phyloP scores from a whole-genome alignment of 345 rosid genomes.

The Eutrema heterophyllum region DNA sequence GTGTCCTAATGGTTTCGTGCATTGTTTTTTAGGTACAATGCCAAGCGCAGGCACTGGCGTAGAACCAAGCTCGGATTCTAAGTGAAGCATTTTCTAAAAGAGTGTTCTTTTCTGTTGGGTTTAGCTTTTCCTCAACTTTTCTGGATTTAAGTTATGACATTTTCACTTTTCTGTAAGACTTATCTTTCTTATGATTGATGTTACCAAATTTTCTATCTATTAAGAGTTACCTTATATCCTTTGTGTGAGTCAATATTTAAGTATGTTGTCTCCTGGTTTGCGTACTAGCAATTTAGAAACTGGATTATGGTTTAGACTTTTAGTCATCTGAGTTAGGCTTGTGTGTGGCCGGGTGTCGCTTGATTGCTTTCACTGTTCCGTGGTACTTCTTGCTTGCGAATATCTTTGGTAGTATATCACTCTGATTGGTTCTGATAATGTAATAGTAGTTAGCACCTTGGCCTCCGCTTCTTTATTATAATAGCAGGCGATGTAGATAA shows the following conservation, averaged over 20 bases:
- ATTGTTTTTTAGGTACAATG: conserved; percentile 45
- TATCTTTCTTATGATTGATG: neutral
- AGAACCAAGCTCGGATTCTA: conserved; percentile 60
- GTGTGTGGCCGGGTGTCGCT: neutral
- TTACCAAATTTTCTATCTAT: neutral
- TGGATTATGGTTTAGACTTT: neutral
- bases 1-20: neutral
- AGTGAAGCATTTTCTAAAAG: neutral
- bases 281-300: neutral
- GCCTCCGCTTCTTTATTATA: too few relatives aligned
- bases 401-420: too few relatives aligned
- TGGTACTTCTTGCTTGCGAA: too few relatives aligned
- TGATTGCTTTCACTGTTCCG: neutral
- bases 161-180: conserved; percentile 14
- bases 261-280: neutral
- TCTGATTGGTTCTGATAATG: neutral
- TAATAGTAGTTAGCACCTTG: neutral
- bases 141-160: conserved; percentile 3
- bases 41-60: conserved; percentile 79
- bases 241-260: neutral
- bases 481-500: neutral
- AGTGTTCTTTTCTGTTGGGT: neutral
- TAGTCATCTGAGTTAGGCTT: neutral
- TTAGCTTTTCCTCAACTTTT: conserved; percentile 8
- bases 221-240: neutral